Evolutionary conservation across 1,284 basidiomycete species (phyloP).

Genomic region (Rhodotorula glutinis): DNA sequence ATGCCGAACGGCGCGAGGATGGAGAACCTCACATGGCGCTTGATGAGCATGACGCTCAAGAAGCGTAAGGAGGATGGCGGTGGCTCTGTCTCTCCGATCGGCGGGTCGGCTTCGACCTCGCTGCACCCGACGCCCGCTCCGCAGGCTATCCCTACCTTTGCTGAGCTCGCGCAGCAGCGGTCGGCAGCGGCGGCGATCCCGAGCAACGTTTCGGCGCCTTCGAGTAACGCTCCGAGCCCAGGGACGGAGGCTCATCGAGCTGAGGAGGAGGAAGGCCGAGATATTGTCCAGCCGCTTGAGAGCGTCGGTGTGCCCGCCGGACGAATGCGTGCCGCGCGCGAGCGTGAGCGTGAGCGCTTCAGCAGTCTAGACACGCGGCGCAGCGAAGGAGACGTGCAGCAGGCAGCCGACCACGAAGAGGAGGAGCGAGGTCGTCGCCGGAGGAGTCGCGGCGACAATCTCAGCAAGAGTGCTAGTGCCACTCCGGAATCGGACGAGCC

Average conservation of each 20-base stretch:
- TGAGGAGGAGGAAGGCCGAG: conserved; percentile 9
- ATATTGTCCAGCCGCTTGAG: conserved; percentile 7
- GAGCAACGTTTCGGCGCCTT: not conserved
- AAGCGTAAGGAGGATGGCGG: conserved; percentile 57
- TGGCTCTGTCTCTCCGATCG: not conserved
- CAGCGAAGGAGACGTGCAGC: not conserved
- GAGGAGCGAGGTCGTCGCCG: conserved; percentile 11
- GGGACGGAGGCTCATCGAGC: not conserved
- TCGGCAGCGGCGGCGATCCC: not conserved
- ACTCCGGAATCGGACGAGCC: conserved; percentile 44
- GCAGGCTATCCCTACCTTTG: conserved; percentile 4
- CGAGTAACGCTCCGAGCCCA: conserved; percentile 8
- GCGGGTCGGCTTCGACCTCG: not conserved
- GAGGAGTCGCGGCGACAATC: conserved; percentile 47
- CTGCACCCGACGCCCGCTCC: conserved; percentile 5
- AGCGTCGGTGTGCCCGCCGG: not conserved
- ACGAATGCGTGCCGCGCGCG: conserved; percentile 3
- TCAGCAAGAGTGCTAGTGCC: conserved; percentile 33
- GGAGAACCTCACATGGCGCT: conserved; percentile 96
- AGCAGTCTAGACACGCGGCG: not conserved
- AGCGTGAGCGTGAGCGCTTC: conserved; percentile 8
- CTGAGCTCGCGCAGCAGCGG: conserved; percentile 12
- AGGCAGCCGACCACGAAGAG: conserved; percentile 5
- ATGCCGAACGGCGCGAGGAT: conserved; percentile 89
- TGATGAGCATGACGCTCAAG: conserved; percentile 92